These are phyloP conservation scores for Xylaria sp. DNA, from an alignment of 2,329 filamentous ascomycete genomes.

Conservation along the genomic window DNA sequence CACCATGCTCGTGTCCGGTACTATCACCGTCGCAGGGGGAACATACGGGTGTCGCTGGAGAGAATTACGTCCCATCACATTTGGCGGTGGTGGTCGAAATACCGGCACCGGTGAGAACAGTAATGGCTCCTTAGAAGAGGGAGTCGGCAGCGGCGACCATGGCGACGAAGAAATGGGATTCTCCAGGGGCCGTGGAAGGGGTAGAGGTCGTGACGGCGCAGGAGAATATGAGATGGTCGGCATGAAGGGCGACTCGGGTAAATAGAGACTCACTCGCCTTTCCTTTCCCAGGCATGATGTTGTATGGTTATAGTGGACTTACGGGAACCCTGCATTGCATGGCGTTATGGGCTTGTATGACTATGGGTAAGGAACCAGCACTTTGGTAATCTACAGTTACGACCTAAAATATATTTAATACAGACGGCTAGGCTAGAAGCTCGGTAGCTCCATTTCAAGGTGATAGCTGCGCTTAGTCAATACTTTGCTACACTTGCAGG, in stretches of 20 bases:
- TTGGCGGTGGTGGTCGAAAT: slow-evolving; percentile 70
- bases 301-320: slow-evolving; percentile 34
- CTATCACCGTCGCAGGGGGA: slow-evolving; percentile 68
- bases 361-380: slow-evolving; percentile 24
- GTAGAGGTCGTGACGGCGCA: slow-evolving; percentile 64
- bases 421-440: slow-evolving; percentile 11
- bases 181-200: slow-evolving; percentile 61
- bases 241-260: slow-evolving; percentile 55
- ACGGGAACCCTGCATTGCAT: slow-evolving; percentile 36
- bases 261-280: slow-evolving; percentile 33
- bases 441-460: neutral
- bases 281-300: slow-evolving; percentile 13
- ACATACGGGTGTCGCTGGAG: slow-evolving; percentile 93
- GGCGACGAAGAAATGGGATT: slow-evolving; percentile 62
- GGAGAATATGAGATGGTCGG: slow-evolving; percentile 75
- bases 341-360: slow-evolving; percentile 42
- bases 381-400: slow-evolving; percentile 8
- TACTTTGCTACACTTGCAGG: neutral
- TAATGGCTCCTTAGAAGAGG: slow-evolving; percentile 38
- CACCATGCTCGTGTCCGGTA: slow-evolving; percentile 61
- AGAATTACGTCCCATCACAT: slow-evolving; percentile 88
- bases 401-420: slow-evolving; percentile 28
- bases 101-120: slow-evolving; percentile 51
- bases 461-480: neutral
- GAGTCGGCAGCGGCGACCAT: slow-evolving; percentile 39